Conservation (phyloP, 768 basidiomycete genomes). For the Kwoniella sp. region DNA sequence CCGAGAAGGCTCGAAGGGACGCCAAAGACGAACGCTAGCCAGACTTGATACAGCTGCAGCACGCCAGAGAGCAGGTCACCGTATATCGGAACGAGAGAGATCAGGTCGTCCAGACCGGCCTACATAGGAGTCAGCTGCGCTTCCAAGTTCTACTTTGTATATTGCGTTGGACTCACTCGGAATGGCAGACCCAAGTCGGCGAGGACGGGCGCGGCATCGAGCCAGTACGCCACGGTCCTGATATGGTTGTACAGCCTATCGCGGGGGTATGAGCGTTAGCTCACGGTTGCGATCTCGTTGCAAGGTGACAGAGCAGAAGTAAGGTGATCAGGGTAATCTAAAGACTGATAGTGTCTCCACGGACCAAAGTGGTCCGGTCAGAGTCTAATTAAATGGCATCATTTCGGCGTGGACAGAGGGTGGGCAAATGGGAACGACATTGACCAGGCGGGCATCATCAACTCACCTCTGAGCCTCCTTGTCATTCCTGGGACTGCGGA, state of each 20-base stretch:
- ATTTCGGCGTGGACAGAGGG: conserved; percentile 12
- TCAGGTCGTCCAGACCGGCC: conserved; percentile 49
- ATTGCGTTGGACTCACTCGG: conserved; percentile 32
- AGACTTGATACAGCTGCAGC: conserved; percentile 48
- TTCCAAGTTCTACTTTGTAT: not conserved
- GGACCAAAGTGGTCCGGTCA: conserved; percentile 21
- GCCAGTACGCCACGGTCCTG: conserved; percentile 48
- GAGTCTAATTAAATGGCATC: conserved; percentile 45
- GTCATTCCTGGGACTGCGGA: conserved; percentile 38
- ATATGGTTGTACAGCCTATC: conserved; percentile 48
- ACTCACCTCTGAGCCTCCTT: conserved; percentile 47
- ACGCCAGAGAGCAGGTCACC: conserved; percentile 47
- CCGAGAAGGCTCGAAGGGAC: conserved; percentile 30
- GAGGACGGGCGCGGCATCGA: conserved; percentile 48
- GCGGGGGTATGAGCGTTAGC: too few species aligned
- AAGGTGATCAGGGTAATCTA: conserved; percentile 26
- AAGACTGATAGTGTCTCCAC: conserved; percentile 25
- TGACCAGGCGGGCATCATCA: not conserved
- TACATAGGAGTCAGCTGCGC: conserved; percentile 7
- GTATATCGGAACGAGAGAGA: conserved; percentile 47
- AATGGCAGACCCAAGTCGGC: conserved; percentile 49
- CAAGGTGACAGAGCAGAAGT: too few species aligned
- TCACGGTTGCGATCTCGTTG: too few species aligned
- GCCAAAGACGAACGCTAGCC: conserved; percentile 45
- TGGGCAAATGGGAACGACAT: not conserved